A percentile compares a stretch with the other conserved stretches of the same genome.
Evolutionary conservation across 352 stramenopile species (phyloP).

Genomic region (Globisporangium rhizosaccharum): DNA sequence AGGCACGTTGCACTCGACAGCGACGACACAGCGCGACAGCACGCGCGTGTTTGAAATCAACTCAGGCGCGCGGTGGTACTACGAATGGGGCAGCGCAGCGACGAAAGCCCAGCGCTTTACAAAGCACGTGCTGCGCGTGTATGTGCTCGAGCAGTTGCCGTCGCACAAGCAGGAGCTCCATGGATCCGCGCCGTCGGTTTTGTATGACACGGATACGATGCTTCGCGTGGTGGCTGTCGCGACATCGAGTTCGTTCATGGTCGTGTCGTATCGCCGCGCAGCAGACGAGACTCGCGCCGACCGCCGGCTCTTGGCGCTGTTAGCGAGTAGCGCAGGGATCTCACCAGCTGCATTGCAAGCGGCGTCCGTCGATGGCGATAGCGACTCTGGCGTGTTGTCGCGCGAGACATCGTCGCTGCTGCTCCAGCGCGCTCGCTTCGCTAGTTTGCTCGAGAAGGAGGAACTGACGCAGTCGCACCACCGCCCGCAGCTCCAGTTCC

Average conservation of each 20-base stretch:
- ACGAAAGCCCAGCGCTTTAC: conserved; percentile 61
- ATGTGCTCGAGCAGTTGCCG: conserved; percentile 33
- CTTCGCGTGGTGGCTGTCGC: conserved; percentile 38
- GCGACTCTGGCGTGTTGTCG: conserved; percentile 5
- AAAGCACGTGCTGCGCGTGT: conserved; percentile 52
- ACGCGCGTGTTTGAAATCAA: conserved; percentile 56
- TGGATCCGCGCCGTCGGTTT: not conserved
- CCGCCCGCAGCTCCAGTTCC: conserved; percentile 5
- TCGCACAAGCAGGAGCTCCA: conserved; percentile 8
- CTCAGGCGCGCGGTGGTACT: conserved; percentile 52
- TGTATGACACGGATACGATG: not conserved
- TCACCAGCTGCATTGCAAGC: not conserved
- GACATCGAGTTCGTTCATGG: conserved; percentile 50
- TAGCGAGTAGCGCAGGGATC: conserved; percentile 14
- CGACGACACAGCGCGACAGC: conserved; percentile 1
- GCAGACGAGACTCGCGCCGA: conserved; percentile 35
- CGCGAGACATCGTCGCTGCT: conserved; percentile 2
- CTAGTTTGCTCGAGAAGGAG: not conserved
- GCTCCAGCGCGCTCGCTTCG: conserved; percentile 3
- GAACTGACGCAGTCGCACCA: conserved; percentile 8
- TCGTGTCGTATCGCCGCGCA: conserved; percentile 60
- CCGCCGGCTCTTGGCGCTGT: conserved; percentile 24
- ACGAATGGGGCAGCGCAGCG: conserved; percentile 62
- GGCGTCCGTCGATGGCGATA: conserved; percentile 11
- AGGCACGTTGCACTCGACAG: conserved; percentile 17